These are phyloP conservation scores for Melaleuca alternifolia DNA, from an alignment of 345 rosid genomes.

Conservation along the genomic window DNA sequence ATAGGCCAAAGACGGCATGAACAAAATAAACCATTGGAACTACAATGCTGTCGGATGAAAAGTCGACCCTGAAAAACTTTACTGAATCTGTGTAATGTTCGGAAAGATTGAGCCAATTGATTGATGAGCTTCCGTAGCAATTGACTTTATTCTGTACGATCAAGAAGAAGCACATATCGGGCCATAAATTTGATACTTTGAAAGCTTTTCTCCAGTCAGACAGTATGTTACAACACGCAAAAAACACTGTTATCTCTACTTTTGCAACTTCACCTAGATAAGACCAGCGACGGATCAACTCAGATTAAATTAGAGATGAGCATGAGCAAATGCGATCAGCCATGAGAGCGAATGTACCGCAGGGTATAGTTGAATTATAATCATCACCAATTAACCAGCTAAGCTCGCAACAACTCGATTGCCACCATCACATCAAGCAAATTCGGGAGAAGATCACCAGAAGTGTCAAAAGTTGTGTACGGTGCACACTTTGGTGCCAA, in stretches of 20 bases:
- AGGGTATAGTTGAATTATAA: too few relatives aligned
- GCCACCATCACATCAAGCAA: not conserved
- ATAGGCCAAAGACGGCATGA: slow-evolving; percentile 86
- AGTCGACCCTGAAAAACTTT: slow-evolving; percentile 53
- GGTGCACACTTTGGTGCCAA: too few relatives aligned
- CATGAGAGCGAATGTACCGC: not conserved
- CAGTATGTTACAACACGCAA: too few relatives aligned
- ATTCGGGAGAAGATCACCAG: too few relatives aligned
- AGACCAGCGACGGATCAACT: not conserved
- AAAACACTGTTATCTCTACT: not conserved
- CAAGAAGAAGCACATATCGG: not conserved
- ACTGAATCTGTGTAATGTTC: slow-evolving; percentile 6
- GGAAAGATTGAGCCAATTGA: not conserved
- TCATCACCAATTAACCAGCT: not conserved
- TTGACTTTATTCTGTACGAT: not conserved
- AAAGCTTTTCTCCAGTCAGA: not conserved
- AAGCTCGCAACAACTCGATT: not conserved
- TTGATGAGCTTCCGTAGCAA: not conserved
- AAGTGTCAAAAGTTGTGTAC: too few relatives aligned
- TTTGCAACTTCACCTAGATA: not conserved
- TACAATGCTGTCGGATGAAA: slow-evolving; percentile 77
- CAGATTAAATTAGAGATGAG: not conserved
- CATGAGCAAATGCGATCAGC: too few relatives aligned
- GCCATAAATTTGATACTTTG: not conserved
- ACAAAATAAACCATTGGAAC: slow-evolving; percentile 93